Evolutionary conservation across 192 early-diverging fungal genomes (phyloP), one percentile per base, ranked within the genome.

Genomic region (Rhizophagus prolifer): DNA sequence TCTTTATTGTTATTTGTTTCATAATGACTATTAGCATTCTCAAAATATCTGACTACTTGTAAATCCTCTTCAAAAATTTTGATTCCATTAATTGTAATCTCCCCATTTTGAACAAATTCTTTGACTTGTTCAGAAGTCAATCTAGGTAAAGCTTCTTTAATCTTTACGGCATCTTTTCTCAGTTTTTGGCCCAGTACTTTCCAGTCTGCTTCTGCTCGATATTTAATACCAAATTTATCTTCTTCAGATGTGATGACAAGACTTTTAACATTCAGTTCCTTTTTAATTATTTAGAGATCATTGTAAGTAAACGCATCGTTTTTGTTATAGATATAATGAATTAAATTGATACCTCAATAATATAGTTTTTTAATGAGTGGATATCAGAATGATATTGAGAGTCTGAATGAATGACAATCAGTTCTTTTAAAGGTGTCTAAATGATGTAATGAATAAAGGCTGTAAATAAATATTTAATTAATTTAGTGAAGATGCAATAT

Each of bases 241-340:
- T 99, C 97, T 58, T 99, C 95, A 4, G 90, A 86, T 4, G 97
- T 98, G 9, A 96, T 89, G 47, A 92, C 90, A 72, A 99, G 84
- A 72, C 86, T 90, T 79, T 94, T 91, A 60, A 99, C 81, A 78
- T 97, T 97, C 73, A 99, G 89, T 84, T 99, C 97, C 82, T 76
- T 6, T 6, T 65, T 13, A 10, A 54, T 19, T 36, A 26, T 61
- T 25, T 14, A 38, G 25, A 25, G 28, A 36, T 50, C 2, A 10
- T 28, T 9, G 9, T 10, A 44, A 44, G 9, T 25, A 38, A n/a
- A 21, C n/a, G 21, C 13, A 28, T 12, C 13, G 23, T 3, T 26
- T 34, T 34, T 28, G 2, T 8, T n/a, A 46, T 25, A 46, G 12
- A 23, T 46, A 14, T 26, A 46, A 4, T 36, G 36, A 34, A 26